Evolutionary conservation across 169 alveolate genomes (phyloP), one percentile per base, ranked within the genome.

Genomic region (Plasmodium gonderi): DNA sequence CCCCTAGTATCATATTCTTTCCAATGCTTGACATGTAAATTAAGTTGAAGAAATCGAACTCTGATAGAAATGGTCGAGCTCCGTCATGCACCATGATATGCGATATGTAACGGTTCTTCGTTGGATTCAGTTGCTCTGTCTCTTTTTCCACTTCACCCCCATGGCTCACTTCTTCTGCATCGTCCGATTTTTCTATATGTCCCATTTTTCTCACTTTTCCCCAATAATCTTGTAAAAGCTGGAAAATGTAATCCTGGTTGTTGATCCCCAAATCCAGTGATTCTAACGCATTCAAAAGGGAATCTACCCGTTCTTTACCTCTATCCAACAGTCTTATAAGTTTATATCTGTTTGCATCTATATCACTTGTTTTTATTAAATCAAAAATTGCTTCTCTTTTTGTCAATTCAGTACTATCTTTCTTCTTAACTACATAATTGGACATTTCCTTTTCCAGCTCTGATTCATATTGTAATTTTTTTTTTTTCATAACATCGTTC

Each of bases 21-120:
- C 80, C 81, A 0, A 81, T 38, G 26, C 64, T 67, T 2, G 91
- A 68, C 33, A 67, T 26, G 75, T 81, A 81, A 12, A 81, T 31
- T 51, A 81, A 72, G 31, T 81, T 81, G 40, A 81, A 81, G 14
- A 81, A 68, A 51, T 81, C 91, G 0, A 67, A 17, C 60, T 81
- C 91, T 1, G 91, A 81, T 49, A 81, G 65, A 40, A 81, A 81
- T 5, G 91, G 91, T n/a, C 91, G 74, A 0, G 91, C 91, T 26
- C 81, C 91, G 51, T 81, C 91, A 38, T 81, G 91, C 29, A 81
- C 65, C 51, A 81, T 23, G 47, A 81, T 81, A 51, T 81, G 42
- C 23, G 91, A 67, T 12, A 81, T 67, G 51, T 65, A 45, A 0
- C 23, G 17, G 2, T 68, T 68, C 40, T 49, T 31, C 11, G 33